Conservation (phyloP, 2,329 filamentous ascomycete species). For the Dactylellina sp. region DNA sequence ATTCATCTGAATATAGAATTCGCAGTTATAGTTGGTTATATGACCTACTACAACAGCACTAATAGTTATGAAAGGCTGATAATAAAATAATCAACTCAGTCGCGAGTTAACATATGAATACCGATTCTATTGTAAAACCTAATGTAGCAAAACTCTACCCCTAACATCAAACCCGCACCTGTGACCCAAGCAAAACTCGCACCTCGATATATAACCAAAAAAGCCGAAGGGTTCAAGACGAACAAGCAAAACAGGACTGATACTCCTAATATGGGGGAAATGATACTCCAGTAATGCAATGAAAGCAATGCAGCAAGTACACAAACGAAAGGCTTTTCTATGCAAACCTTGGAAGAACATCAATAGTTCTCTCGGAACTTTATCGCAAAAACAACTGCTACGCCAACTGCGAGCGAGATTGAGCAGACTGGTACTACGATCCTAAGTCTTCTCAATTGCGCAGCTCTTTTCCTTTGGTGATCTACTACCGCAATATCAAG, state of each 20-base stretch:
- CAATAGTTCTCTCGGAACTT: conserved; percentile 5
- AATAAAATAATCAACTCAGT: neutral
- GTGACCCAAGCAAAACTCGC: too few relatives aligned
- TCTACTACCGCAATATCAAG: conserved; percentile 40
- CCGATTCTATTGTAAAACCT: too few relatives aligned
- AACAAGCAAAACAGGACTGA: too few relatives aligned
- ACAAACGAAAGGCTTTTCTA: neutral
- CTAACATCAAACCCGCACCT: neutral
- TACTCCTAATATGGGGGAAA: too few relatives aligned
- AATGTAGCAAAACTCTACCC: too few relatives aligned
- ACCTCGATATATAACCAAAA: too few relatives aligned
- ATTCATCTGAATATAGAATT: conserved; percentile 15
- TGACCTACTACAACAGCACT: neutral
- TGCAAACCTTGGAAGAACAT: too few relatives aligned
- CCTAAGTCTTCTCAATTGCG: conserved; percentile 40
- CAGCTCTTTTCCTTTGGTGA: conserved; percentile 34
- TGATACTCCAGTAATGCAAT: too few relatives aligned
- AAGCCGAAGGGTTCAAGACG: too few relatives aligned
- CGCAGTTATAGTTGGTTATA: neutral
- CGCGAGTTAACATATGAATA: too few relatives aligned
- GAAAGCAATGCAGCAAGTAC: neutral
- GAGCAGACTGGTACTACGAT: conserved; percentile 42
- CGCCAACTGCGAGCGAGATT: conserved; percentile 35
- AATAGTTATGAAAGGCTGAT: neutral
- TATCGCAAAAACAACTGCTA: conserved; percentile 33